Percentiles rank a stretch among this genome's conserved stretches.
These are phyloP conservation scores for Leccinum solheimii DNA, from an alignment of 1,284 basidiomycete genomes.

Conservation along the genomic window DNA sequence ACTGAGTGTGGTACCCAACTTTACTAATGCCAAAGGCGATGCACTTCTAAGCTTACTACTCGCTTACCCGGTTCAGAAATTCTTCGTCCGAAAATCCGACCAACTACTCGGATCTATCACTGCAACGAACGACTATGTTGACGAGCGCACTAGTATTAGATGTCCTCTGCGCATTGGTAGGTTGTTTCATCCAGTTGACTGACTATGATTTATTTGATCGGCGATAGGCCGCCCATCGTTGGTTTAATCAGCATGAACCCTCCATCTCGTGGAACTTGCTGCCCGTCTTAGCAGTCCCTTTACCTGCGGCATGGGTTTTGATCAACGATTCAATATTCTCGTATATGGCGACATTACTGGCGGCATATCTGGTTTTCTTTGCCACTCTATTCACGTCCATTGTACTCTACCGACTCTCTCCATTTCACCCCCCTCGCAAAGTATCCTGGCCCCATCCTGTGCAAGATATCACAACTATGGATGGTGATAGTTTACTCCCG, in stretches of 20 bases:
- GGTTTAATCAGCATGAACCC: conserved; percentile 25
- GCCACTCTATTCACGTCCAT: conserved; percentile 24
- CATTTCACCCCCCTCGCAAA: conserved; percentile 36
- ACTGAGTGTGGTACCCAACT: no score
- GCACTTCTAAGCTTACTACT: background rate
- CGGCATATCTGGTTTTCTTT: conserved; percentile 21
- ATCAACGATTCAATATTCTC: conserved; percentile 8
- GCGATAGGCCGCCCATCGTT: conserved; percentile 15
- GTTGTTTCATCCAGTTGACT: background rate
- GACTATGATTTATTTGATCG: background rate
- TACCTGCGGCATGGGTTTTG: conserved; percentile 15
- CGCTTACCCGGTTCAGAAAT: conserved; percentile 9
- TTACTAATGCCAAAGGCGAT: background rate
- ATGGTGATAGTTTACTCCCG: conserved; percentile 10
- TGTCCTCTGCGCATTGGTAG: conserved; percentile 25
- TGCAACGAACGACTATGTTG: conserved; percentile 4
- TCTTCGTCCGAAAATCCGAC: background rate
- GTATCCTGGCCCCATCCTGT: conserved; percentile 35
- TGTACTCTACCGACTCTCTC: conserved; percentile 35
- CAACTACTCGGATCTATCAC: background rate
- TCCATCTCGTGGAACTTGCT: conserved; percentile 18
- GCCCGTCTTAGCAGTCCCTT: conserved; percentile 13
- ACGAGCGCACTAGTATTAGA: conserved; percentile 13
- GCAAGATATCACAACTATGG: conserved; percentile 31
- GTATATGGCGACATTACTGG: conserved; percentile 5